A percentile compares a stretch with the other conserved stretches of the same genome.
These are phyloP conservation scores for Cutaneotrichosporon daszewskae DNA, from an alignment of 1,284 basidiomycete species.

Conservation along the genomic window DNA sequence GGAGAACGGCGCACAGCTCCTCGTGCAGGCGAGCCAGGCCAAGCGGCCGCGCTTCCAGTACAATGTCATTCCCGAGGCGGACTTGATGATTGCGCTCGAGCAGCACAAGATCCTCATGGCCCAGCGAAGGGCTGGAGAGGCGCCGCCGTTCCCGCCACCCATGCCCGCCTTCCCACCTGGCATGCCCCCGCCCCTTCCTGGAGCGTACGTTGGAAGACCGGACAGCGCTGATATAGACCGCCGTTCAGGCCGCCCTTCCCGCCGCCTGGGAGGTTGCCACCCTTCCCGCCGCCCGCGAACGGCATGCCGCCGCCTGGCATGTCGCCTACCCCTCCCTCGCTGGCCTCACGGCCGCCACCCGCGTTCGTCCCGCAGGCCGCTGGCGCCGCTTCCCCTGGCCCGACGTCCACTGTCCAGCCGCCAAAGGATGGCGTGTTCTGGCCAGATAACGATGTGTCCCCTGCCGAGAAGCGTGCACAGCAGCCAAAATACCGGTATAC, in stretches of 20 bases:
- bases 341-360: conserved; percentile 27
- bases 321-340: conserved; percentile 17
- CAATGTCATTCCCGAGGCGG: conserved; percentile 69
- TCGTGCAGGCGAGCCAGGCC: conserved; percentile 63
- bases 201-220: conserved; percentile 5
- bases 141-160: conserved; percentile 55
- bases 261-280: conserved; percentile 29
- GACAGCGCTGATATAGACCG: too few relatives aligned
- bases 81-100: conserved; percentile 75
- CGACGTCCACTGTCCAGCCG: conserved; percentile 24
- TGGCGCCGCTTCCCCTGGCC: neutral
- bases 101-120: conserved; percentile 93
- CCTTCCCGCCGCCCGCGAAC: conserved; percentile 25
- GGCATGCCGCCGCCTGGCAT: conserved; percentile 23
- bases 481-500: conserved; percentile 65
- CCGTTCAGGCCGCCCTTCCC: conserved; percentile 12
- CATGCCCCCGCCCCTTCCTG: conserved; percentile 14
- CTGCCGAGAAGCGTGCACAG: conserved; percentile 65
- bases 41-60: conserved; percentile 83
- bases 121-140: conserved; percentile 48
- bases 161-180: conserved; percentile 45
- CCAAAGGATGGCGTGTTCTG: conserved; percentile 47
- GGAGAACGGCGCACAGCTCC: conserved; percentile 70
- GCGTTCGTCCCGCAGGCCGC: conserved; percentile 20
- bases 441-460: conserved; percentile 43